Percentiles rank a stretch among this genome's conserved stretches.
These are phyloP conservation scores for Heliocybe sulcata DNA, from an alignment of 1,284 basidiomycete genomes.

Conservation along the genomic window DNA sequence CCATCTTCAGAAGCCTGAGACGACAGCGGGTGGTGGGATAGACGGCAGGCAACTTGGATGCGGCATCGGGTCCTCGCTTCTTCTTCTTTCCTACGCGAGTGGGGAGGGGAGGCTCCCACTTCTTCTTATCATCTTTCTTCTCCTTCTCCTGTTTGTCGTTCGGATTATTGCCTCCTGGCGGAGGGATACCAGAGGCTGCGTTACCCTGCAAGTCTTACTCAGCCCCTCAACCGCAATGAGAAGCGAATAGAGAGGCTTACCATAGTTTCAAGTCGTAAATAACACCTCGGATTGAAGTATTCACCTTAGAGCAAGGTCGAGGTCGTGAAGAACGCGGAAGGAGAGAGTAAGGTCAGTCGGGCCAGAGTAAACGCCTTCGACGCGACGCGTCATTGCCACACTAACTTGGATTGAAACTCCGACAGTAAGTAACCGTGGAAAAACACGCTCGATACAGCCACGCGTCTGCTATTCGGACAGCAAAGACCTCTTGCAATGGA, in stretches of 20 bases:
- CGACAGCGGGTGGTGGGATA: slow-evolving; percentile 95
- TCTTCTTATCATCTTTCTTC: slow-evolving; percentile 82
- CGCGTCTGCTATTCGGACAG: background rate
- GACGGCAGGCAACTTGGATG: slow-evolving; percentile 90
- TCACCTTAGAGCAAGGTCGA: no score
- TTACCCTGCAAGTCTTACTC: slow-evolving; percentile 55
- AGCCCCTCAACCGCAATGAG: background rate
- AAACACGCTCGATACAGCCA: background rate
- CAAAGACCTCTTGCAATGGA: background rate
- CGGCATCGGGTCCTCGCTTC: slow-evolving; percentile 84
- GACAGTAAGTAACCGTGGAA: background rate
- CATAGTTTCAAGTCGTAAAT: no score
- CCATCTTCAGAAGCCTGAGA: slow-evolving; percentile 92
- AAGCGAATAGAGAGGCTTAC: no score
- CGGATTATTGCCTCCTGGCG: slow-evolving; percentile 29
- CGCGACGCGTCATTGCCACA: slow-evolving; percentile 1
- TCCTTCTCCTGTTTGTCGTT: slow-evolving; percentile 43
- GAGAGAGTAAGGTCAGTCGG: no score
- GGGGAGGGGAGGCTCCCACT: slow-evolving; percentile 98
- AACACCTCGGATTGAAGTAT: no score
- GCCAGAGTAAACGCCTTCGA: background rate
- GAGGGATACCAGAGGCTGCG: slow-evolving; percentile 64
- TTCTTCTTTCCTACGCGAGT: slow-evolving; percentile 97
- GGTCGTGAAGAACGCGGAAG: no score
- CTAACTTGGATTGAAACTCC: background rate